Conservation (phyloP, 2,329 filamentous ascomycete genomes). For the Hymenoscyphus fraxineus region DNA sequence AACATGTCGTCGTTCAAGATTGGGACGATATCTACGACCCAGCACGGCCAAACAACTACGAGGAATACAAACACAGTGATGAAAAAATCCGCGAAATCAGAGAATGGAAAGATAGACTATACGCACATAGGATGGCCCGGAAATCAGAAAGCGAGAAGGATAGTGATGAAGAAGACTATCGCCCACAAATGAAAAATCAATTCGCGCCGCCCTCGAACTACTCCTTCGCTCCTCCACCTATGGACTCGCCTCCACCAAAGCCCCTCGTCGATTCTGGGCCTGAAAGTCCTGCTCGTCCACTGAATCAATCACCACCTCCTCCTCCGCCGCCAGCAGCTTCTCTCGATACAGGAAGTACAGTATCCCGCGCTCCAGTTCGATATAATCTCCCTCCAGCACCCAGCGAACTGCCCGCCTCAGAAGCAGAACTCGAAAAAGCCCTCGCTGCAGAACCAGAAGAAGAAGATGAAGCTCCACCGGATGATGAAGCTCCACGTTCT, state of each 20-base stretch:
- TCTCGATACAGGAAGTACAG: constrained; percentile 48
- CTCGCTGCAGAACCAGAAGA: constrained; percentile 38
- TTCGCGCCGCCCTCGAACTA: constrained; percentile 58
- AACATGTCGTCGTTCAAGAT: constrained; percentile 59
- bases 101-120: constrained; percentile 82
- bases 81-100: constrained; percentile 75
- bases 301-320: constrained; percentile 26
- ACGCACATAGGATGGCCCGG: constrained; percentile 59
- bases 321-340: constrained; percentile 32
- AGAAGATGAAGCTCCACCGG: constrained; percentile 35
- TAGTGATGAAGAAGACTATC: constrained; percentile 43
- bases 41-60: constrained; percentile 73
- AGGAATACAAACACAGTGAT: constrained; percentile 79
- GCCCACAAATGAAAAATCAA: constrained; percentile 44
- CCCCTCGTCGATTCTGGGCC: constrained; percentile 14
- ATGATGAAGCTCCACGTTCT: constrained; percentile 48
- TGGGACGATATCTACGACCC: constrained; percentile 94
- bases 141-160: constrained; percentile 44
- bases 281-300: constrained; percentile 18
- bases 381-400: constrained; percentile 57
- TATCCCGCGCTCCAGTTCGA: constrained; percentile 74
- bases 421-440: constrained; percentile 48
- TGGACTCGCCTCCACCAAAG: constrained; percentile 31
- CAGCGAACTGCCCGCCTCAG: constrained; percentile 48
- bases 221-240: constrained; percentile 54